Evolutionary conservation across 441 rosid species (phyloP).

Genomic region (Flueggea neowawraea): DNA sequence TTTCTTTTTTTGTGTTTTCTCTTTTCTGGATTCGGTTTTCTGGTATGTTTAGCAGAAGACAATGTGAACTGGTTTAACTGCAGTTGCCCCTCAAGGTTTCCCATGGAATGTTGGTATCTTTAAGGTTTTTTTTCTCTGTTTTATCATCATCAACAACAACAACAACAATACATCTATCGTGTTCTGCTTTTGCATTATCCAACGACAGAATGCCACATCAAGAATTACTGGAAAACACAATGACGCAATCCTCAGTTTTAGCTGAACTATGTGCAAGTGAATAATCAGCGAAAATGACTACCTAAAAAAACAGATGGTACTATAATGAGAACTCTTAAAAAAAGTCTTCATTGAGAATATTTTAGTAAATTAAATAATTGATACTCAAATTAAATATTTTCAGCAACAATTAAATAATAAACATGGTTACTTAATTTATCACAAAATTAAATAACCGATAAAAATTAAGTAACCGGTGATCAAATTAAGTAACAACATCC

Average conservation of each 20-base stretch:
- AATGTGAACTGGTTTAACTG: too few relatives aligned
- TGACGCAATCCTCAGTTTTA: constrained; percentile 9
- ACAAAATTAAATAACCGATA: too few relatives aligned
- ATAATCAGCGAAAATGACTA: neutral
- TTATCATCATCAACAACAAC: neutral
- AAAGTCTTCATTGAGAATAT: too few relatives aligned
- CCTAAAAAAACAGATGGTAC: too few relatives aligned
- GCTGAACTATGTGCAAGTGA: constrained; percentile 18
- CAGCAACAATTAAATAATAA: too few relatives aligned
- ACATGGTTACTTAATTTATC: too few relatives aligned
- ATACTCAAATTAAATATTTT: too few relatives aligned
- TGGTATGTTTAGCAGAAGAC: constrained; percentile 27
- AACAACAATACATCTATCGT: neutral
- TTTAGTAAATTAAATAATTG: too few relatives aligned
- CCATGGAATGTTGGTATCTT: constrained; percentile 17
- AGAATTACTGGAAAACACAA: constrained; percentile 2
- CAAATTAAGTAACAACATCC: too few relatives aligned
- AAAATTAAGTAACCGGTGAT: too few relatives aligned
- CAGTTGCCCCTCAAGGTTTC: constrained; percentile 27
- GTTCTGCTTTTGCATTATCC: neutral
- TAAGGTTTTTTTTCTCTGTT: neutral
- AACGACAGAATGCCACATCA: constrained; percentile 9
- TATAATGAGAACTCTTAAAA: too few relatives aligned
- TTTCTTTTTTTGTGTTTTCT: constrained; percentile 26
- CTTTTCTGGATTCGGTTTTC: constrained; percentile 18